Evolutionary conservation across 306 rosid genomes (phyloP).

Genomic region (Ormosia emarginata): DNA sequence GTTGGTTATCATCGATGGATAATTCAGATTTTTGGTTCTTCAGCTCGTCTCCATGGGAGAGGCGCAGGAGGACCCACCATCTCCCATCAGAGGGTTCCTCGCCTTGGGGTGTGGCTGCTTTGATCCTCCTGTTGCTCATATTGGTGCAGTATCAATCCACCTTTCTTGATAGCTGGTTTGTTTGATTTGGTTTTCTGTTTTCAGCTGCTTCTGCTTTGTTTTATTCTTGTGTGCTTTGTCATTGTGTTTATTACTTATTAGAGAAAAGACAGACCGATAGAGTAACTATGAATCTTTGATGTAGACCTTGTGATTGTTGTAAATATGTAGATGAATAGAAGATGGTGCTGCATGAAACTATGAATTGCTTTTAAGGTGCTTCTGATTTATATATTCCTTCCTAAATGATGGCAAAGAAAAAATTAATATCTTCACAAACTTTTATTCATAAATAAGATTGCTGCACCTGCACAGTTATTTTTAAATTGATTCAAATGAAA

Average conservation of each 20-base stretch:
- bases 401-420: neutral
- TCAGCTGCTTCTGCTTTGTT: neutral
- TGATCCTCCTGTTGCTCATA: conserved; percentile 55
- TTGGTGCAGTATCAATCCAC: conserved; percentile 61
- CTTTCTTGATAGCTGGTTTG: conserved; percentile 65
- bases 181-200: neutral
- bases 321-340: neutral
- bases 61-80: conserved; percentile 49
- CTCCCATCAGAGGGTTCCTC: conserved; percentile 65
- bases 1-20: conserved; percentile 57
- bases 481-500: neutral
- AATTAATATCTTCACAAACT: neutral
- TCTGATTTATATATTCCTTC: neutral
- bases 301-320: conserved; percentile 5
- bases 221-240: neutral
- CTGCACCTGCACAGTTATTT: neutral
- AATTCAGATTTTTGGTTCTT: conserved; percentile 35
- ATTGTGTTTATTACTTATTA: neutral
- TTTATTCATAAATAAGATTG: neutral
- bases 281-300: neutral
- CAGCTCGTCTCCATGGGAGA: conserved; percentile 54
- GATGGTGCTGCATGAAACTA: neutral
- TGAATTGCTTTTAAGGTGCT: neutral
- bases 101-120: conserved; percentile 85
- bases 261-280: neutral